Evolutionary conservation across 2,329 filamentous ascomycete genomes (phyloP).

Genomic region (Aspergillus pseudoglaucus): DNA sequence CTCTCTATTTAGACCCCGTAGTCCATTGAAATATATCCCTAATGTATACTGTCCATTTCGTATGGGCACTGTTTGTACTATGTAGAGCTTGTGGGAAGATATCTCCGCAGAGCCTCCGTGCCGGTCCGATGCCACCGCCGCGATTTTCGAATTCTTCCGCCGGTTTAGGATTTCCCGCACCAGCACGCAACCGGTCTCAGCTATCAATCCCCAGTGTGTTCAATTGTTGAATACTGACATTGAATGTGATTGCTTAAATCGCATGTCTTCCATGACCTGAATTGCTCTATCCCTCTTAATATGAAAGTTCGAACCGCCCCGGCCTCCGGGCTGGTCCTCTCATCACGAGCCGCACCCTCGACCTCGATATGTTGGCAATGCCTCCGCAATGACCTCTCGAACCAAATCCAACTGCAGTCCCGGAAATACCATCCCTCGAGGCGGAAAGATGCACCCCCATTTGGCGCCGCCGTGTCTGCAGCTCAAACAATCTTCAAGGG

Average conservation of each 20-base stretch:
- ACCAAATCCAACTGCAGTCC: constrained; percentile 18
- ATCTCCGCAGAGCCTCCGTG: constrained; percentile 5
- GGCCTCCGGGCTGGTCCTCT: constrained; percentile 31
- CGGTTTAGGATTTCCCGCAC: not conserved
- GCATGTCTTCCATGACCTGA: not conserved
- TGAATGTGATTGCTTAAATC: not conserved
- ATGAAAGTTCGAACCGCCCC: constrained; percentile 33
- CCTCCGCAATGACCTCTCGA: constrained; percentile 29
- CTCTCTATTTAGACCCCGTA: not conserved
- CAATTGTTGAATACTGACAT: not conserved
- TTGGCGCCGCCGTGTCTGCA: constrained; percentile 44
- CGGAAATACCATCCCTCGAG: constrained; percentile 36
- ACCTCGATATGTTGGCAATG: constrained; percentile 37
- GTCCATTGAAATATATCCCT: constrained; percentile 2
- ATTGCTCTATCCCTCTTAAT: constrained; percentile 4
- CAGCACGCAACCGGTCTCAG: not conserved
- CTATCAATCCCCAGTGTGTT: not conserved
- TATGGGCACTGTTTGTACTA: not conserved
- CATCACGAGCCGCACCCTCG: constrained; percentile 23
- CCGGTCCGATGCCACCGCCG: constrained; percentile 14
- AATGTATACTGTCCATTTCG: not conserved
- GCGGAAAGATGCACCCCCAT: constrained; percentile 34
- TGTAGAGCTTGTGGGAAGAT: not conserved
- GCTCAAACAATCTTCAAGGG: constrained; percentile 46
- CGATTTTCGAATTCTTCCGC: constrained; percentile 5